Conservation (phyloP, 2,329 filamentous ascomycete species). For the Fusarium fracticaudum region DNA sequence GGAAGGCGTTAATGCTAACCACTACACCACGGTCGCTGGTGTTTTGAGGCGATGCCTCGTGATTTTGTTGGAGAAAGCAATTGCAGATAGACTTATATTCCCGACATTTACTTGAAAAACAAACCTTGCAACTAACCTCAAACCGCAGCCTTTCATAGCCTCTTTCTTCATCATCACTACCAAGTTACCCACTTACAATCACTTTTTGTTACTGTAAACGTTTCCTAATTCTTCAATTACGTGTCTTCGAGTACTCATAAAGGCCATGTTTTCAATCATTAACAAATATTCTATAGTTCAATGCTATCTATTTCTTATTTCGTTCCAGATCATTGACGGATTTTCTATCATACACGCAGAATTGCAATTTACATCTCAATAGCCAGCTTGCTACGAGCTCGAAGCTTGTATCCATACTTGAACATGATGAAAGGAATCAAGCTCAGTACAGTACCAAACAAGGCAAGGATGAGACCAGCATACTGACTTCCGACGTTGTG, state of each 20-base stretch:
- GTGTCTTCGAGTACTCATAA: background rate
- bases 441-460: conserved; percentile 30
- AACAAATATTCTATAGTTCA: background rate
- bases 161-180: background rate
- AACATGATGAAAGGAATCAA: conserved; percentile 38
- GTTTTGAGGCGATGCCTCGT: background rate
- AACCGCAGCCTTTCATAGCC: background rate
- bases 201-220: background rate
- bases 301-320: background rate
- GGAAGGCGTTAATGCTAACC: conserved; percentile 33
- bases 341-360: background rate
- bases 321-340: background rate
- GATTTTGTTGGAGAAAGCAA: background rate
- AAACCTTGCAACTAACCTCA: background rate
- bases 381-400: conserved; percentile 36
- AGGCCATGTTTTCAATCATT: background rate
- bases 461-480: conserved; percentile 31
- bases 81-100: rapidly evolving
- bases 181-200: background rate
- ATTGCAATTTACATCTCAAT: conserved; percentile 23
- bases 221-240: too few species aligned
- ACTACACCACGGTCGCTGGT: conserved; percentile 28
- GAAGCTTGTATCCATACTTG: conserved; percentile 30
- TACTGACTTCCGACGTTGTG: conserved; percentile 36
- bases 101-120: rapidly evolving